Evolutionary conservation across 1,139 yeast species (phyloP).

Genomic region (Geotrichum europaeum): DNA sequence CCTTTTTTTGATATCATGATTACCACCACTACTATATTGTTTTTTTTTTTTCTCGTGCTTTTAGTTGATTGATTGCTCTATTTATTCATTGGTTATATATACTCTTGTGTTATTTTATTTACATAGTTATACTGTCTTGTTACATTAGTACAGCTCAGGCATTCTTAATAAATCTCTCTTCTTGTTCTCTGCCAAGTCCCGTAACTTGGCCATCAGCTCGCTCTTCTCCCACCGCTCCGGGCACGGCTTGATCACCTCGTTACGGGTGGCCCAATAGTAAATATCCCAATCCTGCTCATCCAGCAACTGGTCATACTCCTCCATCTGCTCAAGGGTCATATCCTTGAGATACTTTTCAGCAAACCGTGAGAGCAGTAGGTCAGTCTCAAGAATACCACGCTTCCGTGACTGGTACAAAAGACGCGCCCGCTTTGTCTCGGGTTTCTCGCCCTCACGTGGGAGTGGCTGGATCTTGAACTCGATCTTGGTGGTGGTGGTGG

Average conservation of each 20-base stretch:
- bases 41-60: not conserved
- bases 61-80: not conserved
- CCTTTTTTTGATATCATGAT: not conserved
- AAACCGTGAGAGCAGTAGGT: constrained; percentile 74
- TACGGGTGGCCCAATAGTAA: constrained; percentile 93
- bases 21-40: not conserved
- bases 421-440: constrained; percentile 76
- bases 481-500: constrained; percentile 14
- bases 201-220: constrained; percentile 56
- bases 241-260: constrained; percentile 71
- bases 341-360: constrained; percentile 64
- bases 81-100: not conserved
- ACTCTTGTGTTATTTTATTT: not conserved
- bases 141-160: constrained; percentile 51
- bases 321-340: constrained; percentile 62
- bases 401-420: constrained; percentile 86
- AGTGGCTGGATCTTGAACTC: constrained; percentile 59
- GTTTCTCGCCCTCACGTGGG: constrained; percentile 65
- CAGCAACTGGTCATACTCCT: constrained; percentile 76
- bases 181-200: constrained; percentile 67
- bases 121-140: not conserved
- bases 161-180: constrained; percentile 72
- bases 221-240: constrained; percentile 81
- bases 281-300: constrained; percentile 98
- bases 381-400: constrained; percentile 93